phyloP scores from a whole-genome alignment of 2,329 filamentous ascomycete species.

The Exserohilum rostratum region DNA sequence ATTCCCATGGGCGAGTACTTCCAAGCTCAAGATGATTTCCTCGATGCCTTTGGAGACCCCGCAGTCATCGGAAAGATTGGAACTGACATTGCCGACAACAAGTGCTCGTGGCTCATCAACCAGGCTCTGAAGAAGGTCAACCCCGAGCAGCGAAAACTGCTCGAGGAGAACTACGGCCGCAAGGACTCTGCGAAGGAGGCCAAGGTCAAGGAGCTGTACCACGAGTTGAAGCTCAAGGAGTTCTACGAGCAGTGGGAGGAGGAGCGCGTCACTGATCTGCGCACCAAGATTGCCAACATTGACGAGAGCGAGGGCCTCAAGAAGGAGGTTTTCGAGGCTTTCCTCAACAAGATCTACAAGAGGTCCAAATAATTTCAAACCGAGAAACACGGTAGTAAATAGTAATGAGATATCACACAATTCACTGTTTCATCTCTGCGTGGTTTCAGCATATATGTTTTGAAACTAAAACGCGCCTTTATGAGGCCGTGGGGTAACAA shows the following conservation, averaged over 20 bases:
- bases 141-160: slow-evolving; percentile 82
- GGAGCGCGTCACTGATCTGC: slow-evolving; percentile 78
- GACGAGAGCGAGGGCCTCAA: slow-evolving; percentile 90
- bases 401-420: not conserved
- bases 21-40: slow-evolving; percentile 98
- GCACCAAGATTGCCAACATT: slow-evolving; percentile 73
- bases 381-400: not conserved
- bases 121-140: slow-evolving; percentile 81
- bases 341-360: slow-evolving; percentile 98
- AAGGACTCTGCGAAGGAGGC: slow-evolving; percentile 86
- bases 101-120: slow-evolving; percentile 98
- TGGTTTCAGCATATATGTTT: no score
- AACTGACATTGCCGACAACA: slow-evolving; percentile 99
- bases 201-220: slow-evolving; percentile 84
- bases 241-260: slow-evolving; percentile 91
- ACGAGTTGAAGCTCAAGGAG: slow-evolving; percentile 82
- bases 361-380: slow-evolving; percentile 74
- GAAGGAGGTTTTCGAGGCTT: slow-evolving; percentile 86
- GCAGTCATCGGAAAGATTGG: slow-evolving; percentile 97
- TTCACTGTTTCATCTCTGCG: not conserved
- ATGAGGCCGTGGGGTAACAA: no score
- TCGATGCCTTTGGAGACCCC: slow-evolving; percentile 95
- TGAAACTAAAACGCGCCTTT: no score
- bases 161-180: slow-evolving; percentile 91
- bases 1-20: slow-evolving; percentile 99